Base-by-base conservation (phyloP, 2,329 filamentous ascomycete species). In the Alternaria viburni region DNA sequence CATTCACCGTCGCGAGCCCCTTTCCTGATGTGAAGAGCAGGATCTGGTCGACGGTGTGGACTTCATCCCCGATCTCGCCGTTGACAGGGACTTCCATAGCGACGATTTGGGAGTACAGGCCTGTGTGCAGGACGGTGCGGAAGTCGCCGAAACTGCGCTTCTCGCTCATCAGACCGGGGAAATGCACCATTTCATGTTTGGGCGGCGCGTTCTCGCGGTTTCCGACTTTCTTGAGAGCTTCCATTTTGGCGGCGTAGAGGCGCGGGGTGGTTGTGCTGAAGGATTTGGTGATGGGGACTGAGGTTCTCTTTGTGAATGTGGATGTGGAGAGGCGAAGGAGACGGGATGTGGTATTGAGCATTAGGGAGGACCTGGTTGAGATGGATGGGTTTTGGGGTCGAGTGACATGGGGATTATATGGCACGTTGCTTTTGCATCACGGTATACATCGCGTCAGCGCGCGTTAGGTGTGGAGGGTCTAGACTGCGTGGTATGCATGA, bases 31-130 rank as follows among this genome's bases (percentile, higher is more conserved):
- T 90, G 77, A 90, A 90, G 12, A 89, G 87, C 12, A 91, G 80
- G 59, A 88, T 86, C 68, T 90, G 88, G 66, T 90, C 88, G 41
- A 90, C 88, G 0, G 85, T 86, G 73, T 90, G 88, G 43, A 78
- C 88, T 78, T 90, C 88, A 56, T 90, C 88, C n/a, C 88, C 87
- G 68, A 90, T 90, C 28, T 90, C 88, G 3, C 88, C 88, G 13
- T 83, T 84, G 0, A 88, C 85, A 0, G 88, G 88, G 0, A 90
- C 83, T 46, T 87, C 88, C 88, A 90, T 90, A 0, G 88, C 82
- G 0, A 90, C 88, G 9, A 90, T 76, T 75, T 90, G 88, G 11
- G 83, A 73, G 74, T 89, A 90, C 7, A 90, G 77, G 0, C 88
- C 88, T 2, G 88, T 90, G 77, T 86, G 88, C 13, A 90, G 77